Conservation (phyloP, 768 basidiomycete genomes). For the Xerocomellus intermedius region DNA sequence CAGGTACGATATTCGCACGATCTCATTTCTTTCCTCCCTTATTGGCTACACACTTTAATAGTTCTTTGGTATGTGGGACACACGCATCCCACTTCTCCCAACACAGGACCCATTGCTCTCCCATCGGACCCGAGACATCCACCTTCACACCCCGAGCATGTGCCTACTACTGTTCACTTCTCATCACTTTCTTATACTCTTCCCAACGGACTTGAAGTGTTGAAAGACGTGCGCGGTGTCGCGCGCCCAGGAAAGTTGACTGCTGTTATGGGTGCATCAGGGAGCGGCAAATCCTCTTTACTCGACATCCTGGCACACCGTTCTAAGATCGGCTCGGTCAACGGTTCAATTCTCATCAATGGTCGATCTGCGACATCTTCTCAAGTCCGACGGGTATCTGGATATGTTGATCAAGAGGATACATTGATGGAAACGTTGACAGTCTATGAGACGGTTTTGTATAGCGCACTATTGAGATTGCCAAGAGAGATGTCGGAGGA, state of each 20-base stretch:
- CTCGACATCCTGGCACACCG: slow-evolving; percentile 95
- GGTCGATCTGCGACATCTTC: slow-evolving; percentile 71
- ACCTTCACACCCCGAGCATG: slow-evolving; percentile 72
- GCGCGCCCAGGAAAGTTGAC: slow-evolving; percentile 89
- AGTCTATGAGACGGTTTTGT: slow-evolving; percentile 96
- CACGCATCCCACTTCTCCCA: slow-evolving; percentile 39
- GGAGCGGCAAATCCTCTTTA: slow-evolving; percentile 94
- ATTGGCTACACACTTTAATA: slow-evolving; percentile 23
- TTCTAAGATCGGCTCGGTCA: slow-evolving; percentile 74
- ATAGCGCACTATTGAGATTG: slow-evolving; percentile 85
- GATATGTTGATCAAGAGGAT: slow-evolving; percentile 98
- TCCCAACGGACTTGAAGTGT: slow-evolving; percentile 54
- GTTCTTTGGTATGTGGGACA: slow-evolving; percentile 93
- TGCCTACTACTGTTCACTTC: slow-evolving; percentile 93
- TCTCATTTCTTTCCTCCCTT: neutral
- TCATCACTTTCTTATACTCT: slow-evolving; percentile 79
- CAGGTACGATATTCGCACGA: slow-evolving; percentile 40
- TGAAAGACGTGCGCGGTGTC: slow-evolving; percentile 79
- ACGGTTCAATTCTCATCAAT: slow-evolving; percentile 79
- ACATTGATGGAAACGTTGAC: slow-evolving; percentile 96
- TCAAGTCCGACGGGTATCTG: slow-evolving; percentile 82
- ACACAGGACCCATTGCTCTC: slow-evolving; percentile 75
- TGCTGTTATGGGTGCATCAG: slow-evolving; percentile 96
- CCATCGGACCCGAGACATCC: slow-evolving; percentile 68
- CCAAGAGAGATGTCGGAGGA: slow-evolving; percentile 94